Conservation (phyloP, 2,329 filamentous ascomycete genomes). For the Xylaria sp. region DNA sequence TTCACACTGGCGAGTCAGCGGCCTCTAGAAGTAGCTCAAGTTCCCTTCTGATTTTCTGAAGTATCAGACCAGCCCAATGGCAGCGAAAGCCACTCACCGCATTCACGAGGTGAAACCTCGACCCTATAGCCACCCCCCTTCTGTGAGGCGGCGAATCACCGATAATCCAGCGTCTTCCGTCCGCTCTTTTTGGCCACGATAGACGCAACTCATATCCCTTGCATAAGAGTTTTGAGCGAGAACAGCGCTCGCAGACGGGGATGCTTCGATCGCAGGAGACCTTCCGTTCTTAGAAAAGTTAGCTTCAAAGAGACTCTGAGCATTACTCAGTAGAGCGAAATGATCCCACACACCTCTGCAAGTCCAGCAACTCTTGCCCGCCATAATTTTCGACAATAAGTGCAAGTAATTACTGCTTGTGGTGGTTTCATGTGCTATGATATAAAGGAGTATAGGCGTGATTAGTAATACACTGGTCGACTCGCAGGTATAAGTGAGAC, state of each 20-base stretch:
- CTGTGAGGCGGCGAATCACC: neutral
- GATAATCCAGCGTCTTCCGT: neutral
- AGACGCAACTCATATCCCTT: neutral
- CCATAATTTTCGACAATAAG: neutral
- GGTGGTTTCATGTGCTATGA: neutral
- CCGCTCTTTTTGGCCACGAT: neutral
- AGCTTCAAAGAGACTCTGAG: neutral
- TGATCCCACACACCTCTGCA: neutral
- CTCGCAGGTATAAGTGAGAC: neutral
- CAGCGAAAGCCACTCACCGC: neutral
- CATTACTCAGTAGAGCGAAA: neutral
- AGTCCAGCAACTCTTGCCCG: neutral
- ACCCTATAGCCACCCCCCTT: neutral
- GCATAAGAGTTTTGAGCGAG: neutral
- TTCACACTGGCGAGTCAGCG: neutral
- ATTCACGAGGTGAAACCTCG: neutral
- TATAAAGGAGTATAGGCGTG: neutral
- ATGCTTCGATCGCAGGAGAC: neutral
- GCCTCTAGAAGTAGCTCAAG: neutral
- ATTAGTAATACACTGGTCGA: neutral
- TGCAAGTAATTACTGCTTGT: neutral
- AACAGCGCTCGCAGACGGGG: neutral
- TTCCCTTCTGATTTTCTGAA: neutral
- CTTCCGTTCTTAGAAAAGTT: neutral
- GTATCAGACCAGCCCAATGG: neutral